Evolutionary conservation across 2,329 filamentous ascomycete species (phyloP).

Genomic region (Calcarisporium arbuscula): DNA sequence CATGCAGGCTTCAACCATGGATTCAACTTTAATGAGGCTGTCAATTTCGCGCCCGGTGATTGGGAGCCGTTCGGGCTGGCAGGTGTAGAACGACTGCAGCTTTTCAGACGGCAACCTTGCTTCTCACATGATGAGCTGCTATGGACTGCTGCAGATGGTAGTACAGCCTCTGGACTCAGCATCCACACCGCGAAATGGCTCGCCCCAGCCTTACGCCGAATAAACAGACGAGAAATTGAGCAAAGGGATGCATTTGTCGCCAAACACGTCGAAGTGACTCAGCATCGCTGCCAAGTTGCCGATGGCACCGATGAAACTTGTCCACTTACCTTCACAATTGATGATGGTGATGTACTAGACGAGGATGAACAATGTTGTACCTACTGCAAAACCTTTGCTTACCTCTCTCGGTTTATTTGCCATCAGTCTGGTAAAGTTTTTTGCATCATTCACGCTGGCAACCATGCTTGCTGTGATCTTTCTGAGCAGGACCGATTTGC

Average conservation of each 20-base stretch:
- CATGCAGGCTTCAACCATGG: constrained; percentile 98
- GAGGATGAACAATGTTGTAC: constrained; percentile 92
- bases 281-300: constrained; percentile 44
- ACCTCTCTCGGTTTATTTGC: constrained; percentile 85
- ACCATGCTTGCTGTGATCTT: constrained; percentile 71
- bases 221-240: constrained; percentile 64
- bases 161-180: constrained; percentile 54
- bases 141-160: constrained; percentile 78
- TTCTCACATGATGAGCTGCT: constrained; percentile 96
- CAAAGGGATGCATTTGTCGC: constrained; percentile 63
- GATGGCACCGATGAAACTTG: constrained; percentile 46
- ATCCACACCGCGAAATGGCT: constrained; percentile 96
- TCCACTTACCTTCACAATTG: constrained; percentile 54
- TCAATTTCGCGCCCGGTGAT: constrained; percentile 92
- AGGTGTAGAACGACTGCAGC: constrained; percentile 78
- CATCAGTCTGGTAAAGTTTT: constrained; percentile 72
- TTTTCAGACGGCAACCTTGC: constrained; percentile 86
- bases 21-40: constrained; percentile 98
- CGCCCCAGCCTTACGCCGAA: constrained; percentile 74
- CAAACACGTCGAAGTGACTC: constrained; percentile 51
- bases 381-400: constrained; percentile 89
- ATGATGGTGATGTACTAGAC: constrained; percentile 73
- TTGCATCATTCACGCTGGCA: constrained; percentile 77
- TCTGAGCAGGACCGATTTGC: constrained; percentile 60
- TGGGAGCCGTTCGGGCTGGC: constrained; percentile 91